Base-by-base conservation (phyloP, 768 basidiomycete genomes). In the Chalciporus piperatus region DNA sequence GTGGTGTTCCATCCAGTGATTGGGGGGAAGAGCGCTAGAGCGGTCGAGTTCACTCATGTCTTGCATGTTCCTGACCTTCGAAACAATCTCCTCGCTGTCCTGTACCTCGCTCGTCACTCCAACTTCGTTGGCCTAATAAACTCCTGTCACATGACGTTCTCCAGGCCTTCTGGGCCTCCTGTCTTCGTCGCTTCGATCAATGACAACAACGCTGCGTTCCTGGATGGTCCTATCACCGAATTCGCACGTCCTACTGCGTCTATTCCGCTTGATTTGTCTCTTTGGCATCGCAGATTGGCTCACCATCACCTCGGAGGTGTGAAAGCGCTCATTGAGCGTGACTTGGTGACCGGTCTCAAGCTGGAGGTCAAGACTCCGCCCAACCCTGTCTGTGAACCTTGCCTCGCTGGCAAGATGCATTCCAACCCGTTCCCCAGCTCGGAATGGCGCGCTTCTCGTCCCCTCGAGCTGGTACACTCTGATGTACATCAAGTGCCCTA, bases 251-350 rank as follows among this genome's bases (percentile, higher is more conserved):
- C 56, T 19, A 45, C 54, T 0, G 37, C 44, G 0, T 62, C 58
- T 16, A 3, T 54, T 0, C 51, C 53, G 14, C 52, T 59, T 0
- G 43, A 61, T 6, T 20, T 58, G 6, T 41, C 52, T 0, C 55
- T 69, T n/a, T 66, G 57, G 60, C 59, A 67, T 54, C 33, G 63
- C 19, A 51, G 56, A 38, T 48, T 65, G 19, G 60, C 60, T 6
- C 62, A 65, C 38, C 41, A 48, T 28, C 50, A 62, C 25, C 1
- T 58, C 3, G 51, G 45, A 6, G 55, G 23, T 3, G 35, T 59
- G 12, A 38, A 50, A 38, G 3, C 41, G 7, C 47, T 63, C 3
- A 8, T 54, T 28, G 37, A 48, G 14, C 17, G 47, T 7, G 20
- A 56, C 13, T 60, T 37, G n/a, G 62, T 63, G 22, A 51, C 51